Percentiles rank a stretch among this genome's conserved stretches.
Evolutionary conservation across 2,329 filamentous ascomycete genomes (phyloP).

Genomic region (Paraconiothyrium brasiliense): DNA sequence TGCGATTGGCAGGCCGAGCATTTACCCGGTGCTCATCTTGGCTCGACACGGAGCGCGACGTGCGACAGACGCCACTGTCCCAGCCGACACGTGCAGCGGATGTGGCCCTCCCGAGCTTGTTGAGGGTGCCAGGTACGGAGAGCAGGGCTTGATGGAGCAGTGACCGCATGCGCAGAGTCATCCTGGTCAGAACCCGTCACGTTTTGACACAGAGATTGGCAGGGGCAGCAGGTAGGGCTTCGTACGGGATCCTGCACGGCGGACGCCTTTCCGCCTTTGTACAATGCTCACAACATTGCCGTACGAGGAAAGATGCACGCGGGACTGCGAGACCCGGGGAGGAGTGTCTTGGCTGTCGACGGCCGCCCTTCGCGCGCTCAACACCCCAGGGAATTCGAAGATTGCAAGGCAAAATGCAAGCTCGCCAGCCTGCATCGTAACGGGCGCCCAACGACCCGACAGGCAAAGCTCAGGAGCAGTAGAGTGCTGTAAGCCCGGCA

Average conservation of each 20-base stretch:
- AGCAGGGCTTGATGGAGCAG: neutral
- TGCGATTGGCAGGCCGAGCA: neutral
- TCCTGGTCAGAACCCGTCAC: neutral
- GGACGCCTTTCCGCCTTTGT: neutral
- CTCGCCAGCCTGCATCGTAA: neutral
- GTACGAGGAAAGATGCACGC: neutral
- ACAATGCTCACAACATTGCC: neutral
- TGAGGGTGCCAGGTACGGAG: neutral
- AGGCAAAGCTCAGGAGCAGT: constrained; percentile 3
- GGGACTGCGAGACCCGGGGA: neutral
- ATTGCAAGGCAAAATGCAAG: too few species aligned
- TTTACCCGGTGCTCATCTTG: neutral
- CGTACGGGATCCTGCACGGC: neutral
- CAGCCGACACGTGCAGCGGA: neutral
- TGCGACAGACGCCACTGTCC: constrained; percentile 6
- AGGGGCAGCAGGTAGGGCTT: neutral
- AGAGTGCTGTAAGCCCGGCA: neutral
- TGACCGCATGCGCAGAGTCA: neutral
- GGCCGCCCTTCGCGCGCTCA: neutral
- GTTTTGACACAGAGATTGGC: neutral
- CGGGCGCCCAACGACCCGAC: neutral
- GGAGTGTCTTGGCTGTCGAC: neutral
- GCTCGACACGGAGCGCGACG: neutral
- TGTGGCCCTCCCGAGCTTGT: neutral
- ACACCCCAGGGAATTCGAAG: too few species aligned